Conservation (phyloP, 2,329 filamentous ascomycete genomes). For the Thelonectria rubi region DNA sequence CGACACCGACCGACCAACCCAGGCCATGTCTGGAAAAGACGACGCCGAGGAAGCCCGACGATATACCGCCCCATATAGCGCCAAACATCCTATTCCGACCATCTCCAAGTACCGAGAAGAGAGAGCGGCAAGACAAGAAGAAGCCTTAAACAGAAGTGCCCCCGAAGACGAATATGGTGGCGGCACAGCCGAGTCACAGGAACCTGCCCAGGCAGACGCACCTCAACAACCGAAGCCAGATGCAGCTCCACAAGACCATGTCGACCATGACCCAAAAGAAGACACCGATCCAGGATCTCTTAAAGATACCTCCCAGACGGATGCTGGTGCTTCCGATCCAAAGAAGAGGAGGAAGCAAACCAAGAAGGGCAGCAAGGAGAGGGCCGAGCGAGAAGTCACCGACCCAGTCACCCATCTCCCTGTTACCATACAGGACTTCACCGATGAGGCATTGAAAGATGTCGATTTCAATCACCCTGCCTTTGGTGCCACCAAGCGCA, state of each 20-base stretch:
- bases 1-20: slow-evolving; percentile 12
- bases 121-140: slow-evolving; percentile 53
- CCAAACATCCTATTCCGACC: slow-evolving; percentile 57
- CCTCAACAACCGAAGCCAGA: slow-evolving; percentile 21
- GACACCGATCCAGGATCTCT: slow-evolving; percentile 30
- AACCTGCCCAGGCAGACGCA: background rate
- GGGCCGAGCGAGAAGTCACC: slow-evolving; percentile 70
- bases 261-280: slow-evolving; percentile 23
- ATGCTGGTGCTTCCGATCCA: slow-evolving; percentile 50
- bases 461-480: slow-evolving; percentile 45
- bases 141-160: slow-evolving; percentile 47
- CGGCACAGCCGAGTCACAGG: slow-evolving; percentile 21
- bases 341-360: slow-evolving; percentile 59
- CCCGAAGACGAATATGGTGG: slow-evolving; percentile 28
- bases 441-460: slow-evolving; percentile 64
- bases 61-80: slow-evolving; percentile 54
- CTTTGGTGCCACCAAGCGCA: slow-evolving; percentile 49
- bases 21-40: slow-evolving; percentile 48
- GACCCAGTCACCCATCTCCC: slow-evolving; percentile 78
- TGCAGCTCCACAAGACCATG: slow-evolving; percentile 20
- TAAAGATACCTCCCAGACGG: slow-evolving; percentile 50
- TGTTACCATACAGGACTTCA: slow-evolving; percentile 74
- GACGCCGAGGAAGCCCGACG: slow-evolving; percentile 51
- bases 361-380: slow-evolving; percentile 55
- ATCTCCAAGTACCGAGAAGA: slow-evolving; percentile 59